A percentile compares a stretch with the other conserved stretches of the same genome.
phyloP scores from a whole-genome alignment of 2,329 filamentous ascomycete genomes.

The Septoria petroselini region DNA sequence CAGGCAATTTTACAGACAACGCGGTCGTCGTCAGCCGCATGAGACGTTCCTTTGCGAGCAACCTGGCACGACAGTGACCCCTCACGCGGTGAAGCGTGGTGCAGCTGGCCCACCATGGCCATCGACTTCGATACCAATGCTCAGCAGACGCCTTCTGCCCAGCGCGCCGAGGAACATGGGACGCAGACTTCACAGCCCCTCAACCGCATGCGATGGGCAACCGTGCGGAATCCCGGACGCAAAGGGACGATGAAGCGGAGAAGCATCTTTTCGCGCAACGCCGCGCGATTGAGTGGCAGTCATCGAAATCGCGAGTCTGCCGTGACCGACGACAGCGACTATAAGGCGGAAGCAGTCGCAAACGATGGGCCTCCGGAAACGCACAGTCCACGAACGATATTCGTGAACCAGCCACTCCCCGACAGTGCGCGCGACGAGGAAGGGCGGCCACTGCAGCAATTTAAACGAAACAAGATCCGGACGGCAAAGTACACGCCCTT shows the following conservation, averaged over 20 bases:
- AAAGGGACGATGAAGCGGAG: conserved; percentile 75
- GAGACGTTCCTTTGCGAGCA: conserved; percentile 10
- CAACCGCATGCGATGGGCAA: conserved; percentile 91
- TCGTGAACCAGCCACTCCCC: conserved; percentile 83
- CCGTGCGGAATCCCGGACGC: conserved; percentile 75
- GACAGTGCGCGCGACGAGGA: conserved; percentile 73
- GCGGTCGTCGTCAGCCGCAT: conserved; percentile 7
- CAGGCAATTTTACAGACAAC: no score
- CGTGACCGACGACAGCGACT: conserved; percentile 32
- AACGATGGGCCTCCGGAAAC: conserved; percentile 34
- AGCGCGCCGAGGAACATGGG: conserved; percentile 44
- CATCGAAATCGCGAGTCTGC: conserved; percentile 44
- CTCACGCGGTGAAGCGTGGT: conserved; percentile 14
- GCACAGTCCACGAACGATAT: conserved; percentile 59
- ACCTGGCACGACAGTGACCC: conserved; percentile 8
- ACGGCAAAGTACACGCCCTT: conserved; percentile 96
- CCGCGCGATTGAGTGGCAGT: conserved; percentile 30
- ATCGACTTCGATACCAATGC: conserved; percentile 22
- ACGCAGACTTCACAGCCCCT: conserved; percentile 44
- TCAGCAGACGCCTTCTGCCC: conserved; percentile 15
- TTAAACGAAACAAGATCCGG: conserved; percentile 90
- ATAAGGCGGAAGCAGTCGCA: conserved; percentile 35
- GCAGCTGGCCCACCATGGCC: conserved; percentile 18
- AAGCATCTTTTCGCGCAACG: conserved; percentile 69
- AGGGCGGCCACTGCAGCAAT: conserved; percentile 67